Evolutionary conservation across 768 basidiomycete genomes (phyloP).

Genomic region (Lentinula sp.): DNA sequence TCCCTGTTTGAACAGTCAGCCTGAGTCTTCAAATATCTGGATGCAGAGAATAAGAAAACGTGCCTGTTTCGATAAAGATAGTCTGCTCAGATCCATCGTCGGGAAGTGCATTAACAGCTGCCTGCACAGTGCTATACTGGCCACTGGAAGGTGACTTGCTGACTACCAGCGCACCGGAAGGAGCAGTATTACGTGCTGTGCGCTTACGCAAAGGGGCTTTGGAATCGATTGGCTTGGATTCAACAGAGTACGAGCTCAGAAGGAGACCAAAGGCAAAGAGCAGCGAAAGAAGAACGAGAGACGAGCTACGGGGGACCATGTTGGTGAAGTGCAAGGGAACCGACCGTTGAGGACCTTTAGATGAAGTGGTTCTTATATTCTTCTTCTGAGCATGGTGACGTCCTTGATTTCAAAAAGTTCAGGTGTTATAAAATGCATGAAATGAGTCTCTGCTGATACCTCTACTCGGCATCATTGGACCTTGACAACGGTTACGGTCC

Average conservation of each 20-base stretch:
- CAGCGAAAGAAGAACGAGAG: not conserved
- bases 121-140: conserved; percentile 16
- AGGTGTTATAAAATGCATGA: no score
- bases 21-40: not conserved
- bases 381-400: not conserved
- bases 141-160: conserved; percentile 9
- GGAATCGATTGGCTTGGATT: not conserved
- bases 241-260: not conserved
- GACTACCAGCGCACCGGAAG: conserved; percentile 16
- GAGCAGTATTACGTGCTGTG: conserved; percentile 13
- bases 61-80: conserved; percentile 18
- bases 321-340: not conserved
- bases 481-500: not conserved
- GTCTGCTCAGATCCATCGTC: conserved; percentile 11
- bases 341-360: not conserved
- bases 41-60: not conserved
- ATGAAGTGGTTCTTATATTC: not conserved
- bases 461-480: not conserved
- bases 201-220: conserved; percentile 6
- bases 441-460: not conserved
- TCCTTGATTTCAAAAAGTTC: no score
- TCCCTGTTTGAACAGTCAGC: conserved; percentile 7
- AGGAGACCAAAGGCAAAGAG: not conserved
- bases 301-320: not conserved
- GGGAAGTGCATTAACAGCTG: conserved; percentile 15